Evolutionary conservation across 441 rosid species (phyloP).

Genomic region (California macrophylla): DNA sequence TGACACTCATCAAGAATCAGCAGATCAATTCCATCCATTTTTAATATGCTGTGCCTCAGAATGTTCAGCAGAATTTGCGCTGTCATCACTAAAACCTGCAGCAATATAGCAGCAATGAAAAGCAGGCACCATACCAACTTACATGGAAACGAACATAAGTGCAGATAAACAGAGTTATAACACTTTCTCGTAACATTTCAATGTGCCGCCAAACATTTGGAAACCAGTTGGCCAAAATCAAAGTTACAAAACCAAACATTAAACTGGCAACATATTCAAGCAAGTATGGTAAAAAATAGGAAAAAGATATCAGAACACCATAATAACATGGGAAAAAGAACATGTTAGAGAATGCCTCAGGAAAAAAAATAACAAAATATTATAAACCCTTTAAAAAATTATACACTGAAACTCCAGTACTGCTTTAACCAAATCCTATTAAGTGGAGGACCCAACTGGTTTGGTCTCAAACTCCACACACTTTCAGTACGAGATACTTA

Average conservation of each 20-base stretch:
- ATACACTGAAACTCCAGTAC: not conserved
- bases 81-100: constrained; percentile 92
- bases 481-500: too few relatives aligned
- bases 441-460: too few relatives aligned
- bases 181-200: not conserved
- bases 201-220: not conserved
- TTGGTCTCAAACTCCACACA: too few relatives aligned
- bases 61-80: constrained; percentile 95
- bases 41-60: constrained; percentile 90
- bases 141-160: not conserved
- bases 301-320: not conserved
- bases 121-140: not conserved
- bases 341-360: not conserved
- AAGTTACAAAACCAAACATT: not conserved
- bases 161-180: not conserved
- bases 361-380: not conserved
- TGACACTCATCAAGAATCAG: constrained; percentile 95
- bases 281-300: not conserved
- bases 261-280: not conserved
- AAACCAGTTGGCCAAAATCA: not conserved
- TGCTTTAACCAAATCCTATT: not conserved
- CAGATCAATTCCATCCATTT: constrained; percentile 85
- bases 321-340: not conserved
- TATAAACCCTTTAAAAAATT: not conserved
- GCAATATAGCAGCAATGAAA: not conserved